phyloP scores from a whole-genome alignment of 1,139 yeast genomes.

The Pichia sp. region DNA sequence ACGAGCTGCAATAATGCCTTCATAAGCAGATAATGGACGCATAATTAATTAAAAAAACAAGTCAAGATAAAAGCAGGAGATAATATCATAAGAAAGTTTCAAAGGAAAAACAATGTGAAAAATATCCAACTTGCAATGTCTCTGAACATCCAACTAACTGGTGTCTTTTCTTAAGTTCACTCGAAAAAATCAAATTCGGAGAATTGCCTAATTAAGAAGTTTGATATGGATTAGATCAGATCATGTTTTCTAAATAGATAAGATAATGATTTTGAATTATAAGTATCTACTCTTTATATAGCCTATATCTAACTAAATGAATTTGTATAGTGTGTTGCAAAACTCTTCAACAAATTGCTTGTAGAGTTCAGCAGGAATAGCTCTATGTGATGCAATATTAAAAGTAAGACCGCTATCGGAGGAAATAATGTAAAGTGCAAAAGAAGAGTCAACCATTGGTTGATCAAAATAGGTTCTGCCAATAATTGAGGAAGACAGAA shows the following conservation, averaged over 20 bases:
- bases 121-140: too few relatives aligned
- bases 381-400: constrained; percentile 11
- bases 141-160: too few relatives aligned
- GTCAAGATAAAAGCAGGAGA: too few relatives aligned
- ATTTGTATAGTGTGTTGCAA: background rate
- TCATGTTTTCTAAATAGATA: too few relatives aligned
- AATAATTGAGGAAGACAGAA: background rate
- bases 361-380: constrained; percentile 1
- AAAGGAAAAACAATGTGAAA: too few relatives aligned
- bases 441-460: constrained; percentile 16
- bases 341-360: background rate
- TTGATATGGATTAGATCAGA: too few relatives aligned
- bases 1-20: constrained; percentile 1
- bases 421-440: constrained; percentile 10
- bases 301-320: background rate
- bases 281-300: too few relatives aligned
- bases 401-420: constrained; percentile 6
- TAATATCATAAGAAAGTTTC: too few relatives aligned
- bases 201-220: too few relatives aligned
- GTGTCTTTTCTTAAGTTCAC: too few relatives aligned
- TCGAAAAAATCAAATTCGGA: too few relatives aligned
- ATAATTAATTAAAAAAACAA: background rate
- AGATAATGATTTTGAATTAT: too few relatives aligned
- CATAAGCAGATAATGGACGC: constrained; percentile 3
- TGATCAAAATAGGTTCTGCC: constrained; percentile 14